Evolutionary conservation across 257 asterid species (phyloP).

Genomic region (Ilex aquifolium): DNA sequence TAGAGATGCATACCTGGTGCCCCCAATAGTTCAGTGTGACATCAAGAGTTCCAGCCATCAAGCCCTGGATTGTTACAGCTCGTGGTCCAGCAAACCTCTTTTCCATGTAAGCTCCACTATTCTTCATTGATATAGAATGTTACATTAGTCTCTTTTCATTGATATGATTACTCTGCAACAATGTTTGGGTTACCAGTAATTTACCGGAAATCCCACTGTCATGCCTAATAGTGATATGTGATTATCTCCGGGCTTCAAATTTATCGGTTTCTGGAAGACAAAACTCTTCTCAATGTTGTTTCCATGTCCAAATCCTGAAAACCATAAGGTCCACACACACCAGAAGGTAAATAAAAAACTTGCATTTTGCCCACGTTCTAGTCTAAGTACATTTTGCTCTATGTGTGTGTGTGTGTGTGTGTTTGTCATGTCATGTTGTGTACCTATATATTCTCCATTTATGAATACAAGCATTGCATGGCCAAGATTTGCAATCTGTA

Average conservation of each 20-base stretch:
- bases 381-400: not conserved
- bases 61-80: conserved; percentile 63
- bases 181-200: not conserved
- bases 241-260: conserved; percentile 49
- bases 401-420: not conserved
- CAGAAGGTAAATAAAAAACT: not conserved
- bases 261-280: conserved; percentile 45
- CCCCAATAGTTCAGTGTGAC: conserved; percentile 63
- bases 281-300: conserved; percentile 77
- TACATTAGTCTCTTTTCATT: not conserved
- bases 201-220: conserved; percentile 86
- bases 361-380: not conserved
- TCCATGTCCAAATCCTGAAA: conserved; percentile 75
- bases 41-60: conserved; percentile 88
- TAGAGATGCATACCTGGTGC: conserved; percentile 38
- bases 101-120: conserved; percentile 98
- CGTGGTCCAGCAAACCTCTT: conserved; percentile 85
- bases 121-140: conserved; percentile 27
- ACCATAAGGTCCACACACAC: not conserved
- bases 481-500: conserved; percentile 77
- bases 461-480: conserved; percentile 75
- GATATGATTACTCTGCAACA: not conserved
- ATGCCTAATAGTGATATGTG: conserved; percentile 55
- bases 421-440: not conserved
- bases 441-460: conserved; percentile 72